Base-by-base conservation (phyloP, 768 basidiomycete genomes). In the Imleria badia region DNA sequence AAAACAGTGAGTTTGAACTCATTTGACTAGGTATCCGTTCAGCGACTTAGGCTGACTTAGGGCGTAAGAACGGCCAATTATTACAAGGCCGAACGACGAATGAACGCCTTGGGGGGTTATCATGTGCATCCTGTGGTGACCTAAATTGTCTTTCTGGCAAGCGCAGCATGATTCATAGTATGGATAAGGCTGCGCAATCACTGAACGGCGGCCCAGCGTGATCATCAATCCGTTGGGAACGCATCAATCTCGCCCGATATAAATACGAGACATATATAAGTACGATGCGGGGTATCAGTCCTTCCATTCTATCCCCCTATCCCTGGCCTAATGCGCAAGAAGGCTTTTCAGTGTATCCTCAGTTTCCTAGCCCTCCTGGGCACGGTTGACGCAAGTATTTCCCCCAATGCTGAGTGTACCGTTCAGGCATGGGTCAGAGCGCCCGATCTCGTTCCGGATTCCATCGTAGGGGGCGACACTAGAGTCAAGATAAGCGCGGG, bases 361-460 rank as follows among this genome's bases (percentile, higher is more conserved):
- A n/a, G 40, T 34, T 39, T 52, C 34, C 29, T 63, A 0, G 41
- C 45, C 10, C 11, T 63, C 5, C 14, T 53, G 13, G 48, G 48
- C 10, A 23, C 17, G n/a, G 44, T 20, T 22, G 39, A 51, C 8
- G 42, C 51, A 19, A 8, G 11, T 3, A 5, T 9, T 31, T 4
- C 26, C 11, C 23, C 51, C 23, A 4, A 3, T n/a, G 19, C 45
- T 4, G 42, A 48, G 19, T 62, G 61, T 36, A 56, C 20, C 9
- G 17, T n/a, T 38, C 39, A 29, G 2, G 62, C 54, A 20, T 63
- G 54, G 62, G 62, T 64, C n/a, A 57, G 58, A 50, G 61, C 58
- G 23, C 55, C 62, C 6, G 62, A 64, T 35, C 62, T 63, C 35
- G 33, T 36, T 29, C 62, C 62, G 10, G 46, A 38, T 1, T 23